Base-by-base conservation (phyloP, 1,284 basidiomycete genomes). In the Ceratobasidium sp. region DNA sequence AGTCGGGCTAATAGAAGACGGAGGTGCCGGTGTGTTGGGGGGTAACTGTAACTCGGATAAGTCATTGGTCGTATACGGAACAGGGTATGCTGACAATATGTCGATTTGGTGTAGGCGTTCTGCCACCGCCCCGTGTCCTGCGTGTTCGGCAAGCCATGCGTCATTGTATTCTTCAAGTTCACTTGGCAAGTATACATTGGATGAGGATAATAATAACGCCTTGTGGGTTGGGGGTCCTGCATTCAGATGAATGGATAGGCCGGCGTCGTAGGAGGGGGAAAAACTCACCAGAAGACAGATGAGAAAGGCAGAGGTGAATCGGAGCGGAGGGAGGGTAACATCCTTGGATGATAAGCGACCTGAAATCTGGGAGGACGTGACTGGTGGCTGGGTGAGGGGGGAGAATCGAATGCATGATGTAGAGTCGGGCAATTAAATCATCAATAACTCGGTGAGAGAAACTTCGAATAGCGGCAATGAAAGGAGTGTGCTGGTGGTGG, bases 1-100 rank as follows among this genome's bases (percentile, higher is more conserved):
- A 90, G 83, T 80, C 85, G 83, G 3, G 88, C 86, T 59, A 93
- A 81, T 6, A 89, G 78, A 16, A 88, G 81, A 7, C 84, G 82
- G 37, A 92, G 82, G 79, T 92, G 90, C 8, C 85, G 82, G 19
- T 88, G 84, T 8, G 86, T 88, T 14, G 87, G 85, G 7, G 91
- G 89, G 80, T 92, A 93, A 77, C 92, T 37, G 58, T 58, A 58
- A 49, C 16, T 27, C 24, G 51, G 66, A 61, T 63, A 58, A 43
- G 61, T 56, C 34, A 46, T 22, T 14, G 61, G 41, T 22, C 46
- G 49, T 6, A 29, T 46, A 58, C 46, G 58, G 54, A 48, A 41
- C 16, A 56, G 63, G 61, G 46, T 11, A 19, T 43, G 85, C 88
- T 75, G 78, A 91, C 90, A 88, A 85, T 61, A 90, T 81, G 27